Conservation (phyloP, 2,329 filamentous ascomycete genomes). For the Domatiomyces catenatus region DNA sequence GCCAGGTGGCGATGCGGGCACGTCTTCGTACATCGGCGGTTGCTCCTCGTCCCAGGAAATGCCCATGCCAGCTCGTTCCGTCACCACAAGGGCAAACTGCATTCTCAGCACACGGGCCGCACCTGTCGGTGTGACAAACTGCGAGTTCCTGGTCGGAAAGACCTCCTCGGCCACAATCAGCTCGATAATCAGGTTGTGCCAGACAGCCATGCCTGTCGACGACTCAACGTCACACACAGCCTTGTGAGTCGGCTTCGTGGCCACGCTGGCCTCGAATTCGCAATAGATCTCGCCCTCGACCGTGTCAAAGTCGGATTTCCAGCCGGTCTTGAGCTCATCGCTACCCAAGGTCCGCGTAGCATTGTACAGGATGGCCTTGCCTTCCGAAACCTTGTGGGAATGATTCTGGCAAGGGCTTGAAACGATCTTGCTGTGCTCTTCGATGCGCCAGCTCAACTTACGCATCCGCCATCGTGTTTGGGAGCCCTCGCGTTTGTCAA, state of each 20-base stretch:
- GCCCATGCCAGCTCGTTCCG: conserved; percentile 69
- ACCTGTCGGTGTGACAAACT: conserved; percentile 69
- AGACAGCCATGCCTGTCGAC: conserved; percentile 58
- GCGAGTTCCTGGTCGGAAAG: conserved; percentile 51
- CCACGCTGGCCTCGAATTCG: conserved; percentile 53
- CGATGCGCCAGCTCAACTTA: conserved; percentile 83
- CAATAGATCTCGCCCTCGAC: conserved; percentile 63
- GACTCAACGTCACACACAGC: conserved; percentile 66
- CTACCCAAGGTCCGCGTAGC: conserved; percentile 64
- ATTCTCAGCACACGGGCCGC: conserved; percentile 82
- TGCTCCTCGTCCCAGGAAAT: conserved; percentile 96
- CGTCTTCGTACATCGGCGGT: conserved; percentile 85
- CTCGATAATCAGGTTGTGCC: conserved; percentile 77
- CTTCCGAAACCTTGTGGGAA: conserved; percentile 45
- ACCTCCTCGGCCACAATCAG: conserved; percentile 91
- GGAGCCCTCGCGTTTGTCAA: conserved; percentile 51
- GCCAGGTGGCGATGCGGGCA: conserved; percentile 67
- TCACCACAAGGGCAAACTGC: conserved; percentile 72
- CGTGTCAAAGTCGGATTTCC: conserved; percentile 65
- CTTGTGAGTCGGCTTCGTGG: conserved; percentile 39
- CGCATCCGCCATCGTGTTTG: conserved; percentile 79
- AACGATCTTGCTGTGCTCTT: conserved; percentile 67
- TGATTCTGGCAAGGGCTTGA: conserved; percentile 71
- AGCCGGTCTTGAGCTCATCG: conserved; percentile 69
- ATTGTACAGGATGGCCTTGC: conserved; percentile 58